Evolutionary conservation across 2,329 filamentous ascomycete species (phyloP).

Genomic region (Diaporthe sp.): DNA sequence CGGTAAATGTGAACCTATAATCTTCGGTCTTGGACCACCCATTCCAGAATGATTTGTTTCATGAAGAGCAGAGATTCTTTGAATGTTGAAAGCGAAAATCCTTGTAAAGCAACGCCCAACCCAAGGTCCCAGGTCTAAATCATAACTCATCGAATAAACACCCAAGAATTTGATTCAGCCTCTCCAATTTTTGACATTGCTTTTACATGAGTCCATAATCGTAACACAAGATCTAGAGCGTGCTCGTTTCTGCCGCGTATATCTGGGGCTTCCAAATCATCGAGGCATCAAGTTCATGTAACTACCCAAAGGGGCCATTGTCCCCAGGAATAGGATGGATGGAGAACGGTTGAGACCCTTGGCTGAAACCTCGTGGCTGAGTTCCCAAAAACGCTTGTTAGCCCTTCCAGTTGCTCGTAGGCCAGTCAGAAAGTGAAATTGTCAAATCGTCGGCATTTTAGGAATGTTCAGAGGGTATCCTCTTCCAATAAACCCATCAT

Average conservation of each 20-base stretch:
- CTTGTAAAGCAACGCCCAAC: neutral
- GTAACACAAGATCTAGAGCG: neutral
- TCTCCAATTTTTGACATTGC: neutral
- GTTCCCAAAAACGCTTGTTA: too few relatives aligned
- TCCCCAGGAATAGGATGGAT: neutral
- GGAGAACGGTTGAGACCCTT: too few relatives aligned
- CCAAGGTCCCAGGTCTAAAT: neutral
- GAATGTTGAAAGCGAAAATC: neutral
- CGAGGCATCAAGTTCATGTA: neutral
- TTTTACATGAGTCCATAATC: neutral
- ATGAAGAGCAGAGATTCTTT: neutral
- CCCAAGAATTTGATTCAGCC: too few relatives aligned
- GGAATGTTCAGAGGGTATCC: neutral
- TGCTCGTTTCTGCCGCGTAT: neutral
- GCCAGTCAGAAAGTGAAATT: neutral
- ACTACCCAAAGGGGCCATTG: neutral
- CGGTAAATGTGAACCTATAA: too few relatives aligned
- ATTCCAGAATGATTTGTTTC: neutral
- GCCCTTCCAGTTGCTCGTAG: too few relatives aligned
- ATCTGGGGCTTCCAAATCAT: too few relatives aligned
- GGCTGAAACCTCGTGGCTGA: neutral
- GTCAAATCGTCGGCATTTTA: neutral
- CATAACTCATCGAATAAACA: too few relatives aligned
- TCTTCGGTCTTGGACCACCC: too few relatives aligned
- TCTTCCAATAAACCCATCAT: conserved; percentile 53